These are phyloP conservation scores for Hericium erinaceus DNA, from an alignment of 768 basidiomycete genomes.

Conservation along the genomic window DNA sequence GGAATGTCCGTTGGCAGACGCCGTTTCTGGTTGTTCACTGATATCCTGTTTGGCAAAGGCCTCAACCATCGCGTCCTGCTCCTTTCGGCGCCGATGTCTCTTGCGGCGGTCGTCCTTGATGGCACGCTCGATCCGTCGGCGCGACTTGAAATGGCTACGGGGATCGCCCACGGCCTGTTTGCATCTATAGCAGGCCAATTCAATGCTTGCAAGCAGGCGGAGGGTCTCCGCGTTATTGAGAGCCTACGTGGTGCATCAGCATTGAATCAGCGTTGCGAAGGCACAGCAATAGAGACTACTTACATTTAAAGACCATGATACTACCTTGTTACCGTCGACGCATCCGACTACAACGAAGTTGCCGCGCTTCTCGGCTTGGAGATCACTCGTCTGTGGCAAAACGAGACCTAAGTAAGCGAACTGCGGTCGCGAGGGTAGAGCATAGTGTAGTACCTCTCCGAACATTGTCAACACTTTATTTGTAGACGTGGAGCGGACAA, in stretches of 20 bases:
- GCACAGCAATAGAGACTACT: conserved; percentile 15
- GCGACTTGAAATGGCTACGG: conserved; percentile 49
- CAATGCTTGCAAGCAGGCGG: conserved; percentile 72
- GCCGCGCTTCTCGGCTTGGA: conserved; percentile 81
- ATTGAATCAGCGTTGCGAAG: conserved; percentile 1
- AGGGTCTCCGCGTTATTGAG: conserved; percentile 78
- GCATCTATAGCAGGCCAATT: conserved; percentile 75
- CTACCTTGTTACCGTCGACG: conserved; percentile 61
- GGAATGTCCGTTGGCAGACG: neutral
- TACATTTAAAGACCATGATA: conserved; percentile 84
- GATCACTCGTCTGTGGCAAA: conserved; percentile 43
- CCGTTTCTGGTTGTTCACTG: conserved; percentile 12
- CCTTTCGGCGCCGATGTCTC: conserved; percentile 74
- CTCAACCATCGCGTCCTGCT: conserved; percentile 75
- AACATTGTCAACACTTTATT: conserved; percentile 65
- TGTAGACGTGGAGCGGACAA: conserved; percentile 54
- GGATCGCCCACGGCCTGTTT: conserved; percentile 62
- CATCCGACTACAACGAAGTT: conserved; percentile 82
- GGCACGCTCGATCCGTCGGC: conserved; percentile 67
- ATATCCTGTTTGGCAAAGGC: conserved; percentile 56
- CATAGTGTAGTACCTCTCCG: conserved; percentile 43
- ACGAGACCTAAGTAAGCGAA: conserved; percentile 9
- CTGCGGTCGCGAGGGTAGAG: neutral
- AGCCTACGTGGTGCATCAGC: conserved; percentile 36
- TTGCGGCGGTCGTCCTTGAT: conserved; percentile 79